These are phyloP conservation scores for Phytophthora crassamura DNA, from an alignment of 352 stramenopile genomes.

Conservation along the genomic window DNA sequence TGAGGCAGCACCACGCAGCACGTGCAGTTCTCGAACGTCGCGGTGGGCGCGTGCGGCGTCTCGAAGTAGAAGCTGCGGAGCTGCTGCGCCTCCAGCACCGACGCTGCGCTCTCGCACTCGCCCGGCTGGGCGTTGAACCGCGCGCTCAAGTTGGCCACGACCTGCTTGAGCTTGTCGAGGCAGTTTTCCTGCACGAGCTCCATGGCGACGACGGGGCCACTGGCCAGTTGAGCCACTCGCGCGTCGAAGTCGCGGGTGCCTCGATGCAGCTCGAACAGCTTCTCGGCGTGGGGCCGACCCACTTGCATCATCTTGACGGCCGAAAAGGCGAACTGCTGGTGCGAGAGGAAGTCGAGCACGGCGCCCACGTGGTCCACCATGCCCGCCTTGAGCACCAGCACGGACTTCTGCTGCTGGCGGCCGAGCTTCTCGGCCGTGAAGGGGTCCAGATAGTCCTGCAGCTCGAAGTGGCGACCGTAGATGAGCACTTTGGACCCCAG, in stretches of 20 bases:
- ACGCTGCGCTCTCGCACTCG: slow-evolving; percentile 60
- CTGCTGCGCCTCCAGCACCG: slow-evolving; percentile 62
- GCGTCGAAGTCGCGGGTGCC: slow-evolving; percentile 37
- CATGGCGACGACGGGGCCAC: slow-evolving; percentile 62
- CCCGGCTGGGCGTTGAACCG: slow-evolving; percentile 51
- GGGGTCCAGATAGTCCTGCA: slow-evolving; percentile 85
- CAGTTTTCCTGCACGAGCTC: slow-evolving; percentile 81
- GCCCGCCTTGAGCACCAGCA: slow-evolving; percentile 67
- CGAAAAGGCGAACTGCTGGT: slow-evolving; percentile 74
- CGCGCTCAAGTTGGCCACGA: slow-evolving; percentile 48
- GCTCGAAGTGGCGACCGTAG: slow-evolving; percentile 84
- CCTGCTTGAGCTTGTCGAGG: slow-evolving; percentile 66
- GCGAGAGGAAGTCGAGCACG: slow-evolving; percentile 63
- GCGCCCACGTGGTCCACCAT: slow-evolving; percentile 60
- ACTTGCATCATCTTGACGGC: slow-evolving; percentile 85
- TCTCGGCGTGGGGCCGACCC: slow-evolving; percentile 50
- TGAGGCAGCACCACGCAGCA: slow-evolving; percentile 94
- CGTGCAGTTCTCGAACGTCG: slow-evolving; percentile 89
- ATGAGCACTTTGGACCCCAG: slow-evolving; percentile 83
- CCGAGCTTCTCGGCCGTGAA: slow-evolving; percentile 77
- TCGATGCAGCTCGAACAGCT: slow-evolving; percentile 59
- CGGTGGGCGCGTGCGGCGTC: slow-evolving; percentile 59
- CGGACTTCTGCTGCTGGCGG: slow-evolving; percentile 71
- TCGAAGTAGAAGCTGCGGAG: slow-evolving; percentile 73
- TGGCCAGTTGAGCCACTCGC: slow-evolving; percentile 47